Base-by-base conservation (phyloP, 2,329 filamentous ascomycete species). In the Aspergillus novoparasiticus region DNA sequence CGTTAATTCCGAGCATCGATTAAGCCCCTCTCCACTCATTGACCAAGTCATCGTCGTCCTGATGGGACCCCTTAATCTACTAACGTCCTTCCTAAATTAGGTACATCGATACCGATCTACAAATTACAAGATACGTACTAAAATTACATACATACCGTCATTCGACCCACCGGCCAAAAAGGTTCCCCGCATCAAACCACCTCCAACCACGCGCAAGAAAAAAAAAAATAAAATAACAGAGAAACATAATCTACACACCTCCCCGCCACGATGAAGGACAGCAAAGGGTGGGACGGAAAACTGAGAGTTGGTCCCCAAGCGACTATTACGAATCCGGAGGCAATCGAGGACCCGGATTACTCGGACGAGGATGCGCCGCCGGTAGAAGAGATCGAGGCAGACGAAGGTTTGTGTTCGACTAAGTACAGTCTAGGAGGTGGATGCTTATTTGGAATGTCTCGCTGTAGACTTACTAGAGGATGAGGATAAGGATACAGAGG, bases 271-370 rank as follows among this genome's bases (percentile, higher is more conserved):
- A 79, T 79, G 78, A 80, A 78, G 64, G 78, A 78, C 67, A 78
- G 75, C 63, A 77, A 77, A 68, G 80, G 80, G 58, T 82, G 79
- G 80, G 80, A 82, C 67, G 80, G 80, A 34, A 82, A 82, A 67
- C 67, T 81, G 63, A 71, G 80, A 48, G 80, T 97, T 57, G 88
- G 91, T 65, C 88, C 89, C 71, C 89, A 86, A 73, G 84, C 88
- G 2, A 82, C 87, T 36, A 81, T 96, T 54, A 83, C 86, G 28
- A 96, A 96, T 72, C 90, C 92, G 2, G 92, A 95, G 73, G 92
- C 91, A 11, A 79, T 96, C 58, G 91, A 90, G 50, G 93, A 97
- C 72, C 88, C 91, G 0, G 93, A 97, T 59, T 93, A 94, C 74
- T 95, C 92, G 19, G 93, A 92, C 69, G 87, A 86, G 23, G 85